Evolutionary conservation across 2,329 filamentous ascomycete species (phyloP), one percentile per base, ranked within the genome.

Genomic region (Aspergillus glaucus): DNA sequence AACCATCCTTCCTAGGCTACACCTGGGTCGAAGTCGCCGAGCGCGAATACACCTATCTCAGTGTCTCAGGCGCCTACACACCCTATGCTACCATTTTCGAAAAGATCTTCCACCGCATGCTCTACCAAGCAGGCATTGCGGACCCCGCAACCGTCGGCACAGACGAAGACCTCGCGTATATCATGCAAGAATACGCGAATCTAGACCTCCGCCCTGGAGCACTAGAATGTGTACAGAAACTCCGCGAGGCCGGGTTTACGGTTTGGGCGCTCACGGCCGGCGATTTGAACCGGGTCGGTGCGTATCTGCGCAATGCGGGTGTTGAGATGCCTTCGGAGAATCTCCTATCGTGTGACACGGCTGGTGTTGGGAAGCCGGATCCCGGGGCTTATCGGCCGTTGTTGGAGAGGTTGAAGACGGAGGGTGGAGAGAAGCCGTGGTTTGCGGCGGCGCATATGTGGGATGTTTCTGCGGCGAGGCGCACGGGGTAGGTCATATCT

Each of bases 391-490:
- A 62, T 52, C 45, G 42, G 15, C 59, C 57, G 3, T 46, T 63
- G 24, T 43, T 62, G 42, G 54, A 55, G 21, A 55, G 44, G 26
- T 40, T 64, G 30, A 51, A 46, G 17, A 44, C 48, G 21, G 51
- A 58, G 6, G 55, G 48, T 40, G 51, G 62, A 51, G 71, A 70
- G 41, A 49, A 50, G 34, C 57, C 60, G 30, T 64, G 62, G 62
- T 64, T 64, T 57, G 62, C 62, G 30, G 62, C 79, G 1, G 79
- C 78, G 19, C 79, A 82, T 62, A 76, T 78, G 70, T 82, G 79
- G 79, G 79, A 82, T 65, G 78, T 79, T 1, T 70, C 71, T 15
- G 76, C 77, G 3, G 79, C 79, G 7, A 69, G 68, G 43, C 69
- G 67, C 48, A 70, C 69, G n/a, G 77, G 77, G 53, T 43, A 28